These are phyloP conservation scores for Mycena sanguinolenta DNA, from an alignment of 768 basidiomycete species.

Conservation along the genomic window DNA sequence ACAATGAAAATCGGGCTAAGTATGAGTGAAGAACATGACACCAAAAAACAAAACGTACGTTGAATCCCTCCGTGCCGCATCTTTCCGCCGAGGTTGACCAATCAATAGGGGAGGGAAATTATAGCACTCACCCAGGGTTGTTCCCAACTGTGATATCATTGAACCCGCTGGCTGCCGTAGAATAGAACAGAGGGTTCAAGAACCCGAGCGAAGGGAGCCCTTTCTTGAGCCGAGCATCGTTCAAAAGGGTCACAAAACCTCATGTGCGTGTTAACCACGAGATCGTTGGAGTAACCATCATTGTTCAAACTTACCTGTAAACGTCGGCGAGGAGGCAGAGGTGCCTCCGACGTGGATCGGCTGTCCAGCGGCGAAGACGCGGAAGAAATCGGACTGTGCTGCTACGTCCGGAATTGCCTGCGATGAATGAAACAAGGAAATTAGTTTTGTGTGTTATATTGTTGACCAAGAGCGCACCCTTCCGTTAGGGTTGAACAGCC, in stretches of 20 bases:
- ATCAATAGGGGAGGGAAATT: too few species aligned
- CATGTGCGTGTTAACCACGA: neutral
- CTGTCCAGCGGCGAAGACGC: constrained; percentile 38
- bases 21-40: too few species aligned
- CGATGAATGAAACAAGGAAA: neutral
- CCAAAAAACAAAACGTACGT: constrained; percentile 53
- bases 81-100: neutral
- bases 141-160: constrained; percentile 71
- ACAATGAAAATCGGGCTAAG: constrained; percentile 4
- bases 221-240: constrained; percentile 65
- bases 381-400: constrained; percentile 44
- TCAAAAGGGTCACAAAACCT: constrained; percentile 71
- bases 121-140: constrained; percentile 55
- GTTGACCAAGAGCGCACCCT: constrained; percentile 31
- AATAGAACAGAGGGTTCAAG: constrained; percentile 74
- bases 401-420: constrained; percentile 49
- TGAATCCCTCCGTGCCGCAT: constrained; percentile 74
- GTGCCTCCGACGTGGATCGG: constrained; percentile 41
- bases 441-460: neutral
- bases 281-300: too few species aligned
- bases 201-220: constrained; percentile 67
- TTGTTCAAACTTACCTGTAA: constrained; percentile 42
- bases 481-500: constrained; percentile 46
- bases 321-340: constrained; percentile 45
- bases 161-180: constrained; percentile 52